These are phyloP conservation scores for Wallacemonas sp. DNA, from an alignment of 208 protist species.

Conservation along the genomic window DNA sequence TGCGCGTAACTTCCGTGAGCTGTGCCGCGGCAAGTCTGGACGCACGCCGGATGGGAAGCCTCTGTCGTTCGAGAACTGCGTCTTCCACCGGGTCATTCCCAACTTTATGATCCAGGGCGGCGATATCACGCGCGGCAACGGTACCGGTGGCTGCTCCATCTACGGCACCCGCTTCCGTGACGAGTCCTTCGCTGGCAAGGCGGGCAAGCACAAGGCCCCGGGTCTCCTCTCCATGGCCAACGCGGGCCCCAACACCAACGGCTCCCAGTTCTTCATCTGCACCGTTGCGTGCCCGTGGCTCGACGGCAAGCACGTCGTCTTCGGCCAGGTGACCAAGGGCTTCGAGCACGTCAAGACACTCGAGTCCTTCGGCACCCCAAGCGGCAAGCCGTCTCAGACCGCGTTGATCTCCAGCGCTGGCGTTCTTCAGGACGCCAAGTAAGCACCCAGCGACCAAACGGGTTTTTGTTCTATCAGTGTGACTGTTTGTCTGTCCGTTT, in stretches of 20 bases:
- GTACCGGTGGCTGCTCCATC: constrained; percentile 94
- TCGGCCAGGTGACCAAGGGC: constrained; percentile 91
- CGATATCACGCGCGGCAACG: constrained; percentile 94
- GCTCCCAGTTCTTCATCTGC: constrained; percentile 94
- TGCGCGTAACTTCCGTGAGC: constrained; percentile 85
- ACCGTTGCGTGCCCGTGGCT: constrained; percentile 86
- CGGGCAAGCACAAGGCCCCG: constrained; percentile 76
- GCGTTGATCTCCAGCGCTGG: constrained; percentile 37
- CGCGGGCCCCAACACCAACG: constrained; percentile 91
- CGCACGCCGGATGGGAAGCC: constrained; percentile 79
- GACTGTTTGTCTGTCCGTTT: too few relatives aligned
- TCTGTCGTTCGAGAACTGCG: constrained; percentile 90
- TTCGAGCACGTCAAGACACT: constrained; percentile 80
- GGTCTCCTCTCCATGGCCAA: constrained; percentile 94
- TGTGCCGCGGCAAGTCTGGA: constrained; percentile 64
- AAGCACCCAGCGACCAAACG: background rate
- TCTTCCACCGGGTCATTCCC: constrained; percentile 95
- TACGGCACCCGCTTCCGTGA: constrained; percentile 94
- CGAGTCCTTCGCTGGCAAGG: constrained; percentile 94
- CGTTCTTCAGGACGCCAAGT: constrained; percentile 14
- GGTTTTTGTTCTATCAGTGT: too few relatives aligned
- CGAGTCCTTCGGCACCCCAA: constrained; percentile 69
- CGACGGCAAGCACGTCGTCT: constrained; percentile 96
- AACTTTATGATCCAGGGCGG: constrained; percentile 96
- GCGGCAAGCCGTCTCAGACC: constrained; percentile 59